Percentiles rank a stretch among this genome's conserved stretches.
phyloP scores from a whole-genome alignment of 106 monocot species.

The Platanthera guangdongensis region DNA sequence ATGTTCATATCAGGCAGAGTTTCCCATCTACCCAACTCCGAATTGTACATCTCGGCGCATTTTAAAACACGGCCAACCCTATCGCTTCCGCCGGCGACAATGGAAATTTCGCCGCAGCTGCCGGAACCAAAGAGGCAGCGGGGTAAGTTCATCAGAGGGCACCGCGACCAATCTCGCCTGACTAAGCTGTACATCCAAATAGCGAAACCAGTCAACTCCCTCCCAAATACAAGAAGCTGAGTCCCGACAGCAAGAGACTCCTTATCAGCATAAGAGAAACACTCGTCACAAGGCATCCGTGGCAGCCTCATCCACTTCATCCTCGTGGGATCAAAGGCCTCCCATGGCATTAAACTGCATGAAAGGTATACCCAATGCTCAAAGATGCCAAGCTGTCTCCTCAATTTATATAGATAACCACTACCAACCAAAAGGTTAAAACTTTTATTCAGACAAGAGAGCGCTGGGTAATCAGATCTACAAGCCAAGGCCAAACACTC shows the following conservation, averaged over 20 bases:
- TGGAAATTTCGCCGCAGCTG: conserved; percentile 60
- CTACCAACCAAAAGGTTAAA: conserved; percentile 47
- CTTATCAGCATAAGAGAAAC: conserved; percentile 80
- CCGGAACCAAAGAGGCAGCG: conserved; percentile 79
- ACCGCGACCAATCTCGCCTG: conserved; percentile 48
- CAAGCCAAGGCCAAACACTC: conserved; percentile 52
- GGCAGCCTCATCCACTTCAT: conserved; percentile 73
- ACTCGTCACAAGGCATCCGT: conserved; percentile 80
- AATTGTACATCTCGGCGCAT: conserved; percentile 77
- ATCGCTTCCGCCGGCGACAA: conserved; percentile 79
- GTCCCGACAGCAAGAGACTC: conserved; percentile 88
- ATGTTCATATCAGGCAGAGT: conserved; percentile 65
- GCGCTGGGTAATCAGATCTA: conserved; percentile 70
- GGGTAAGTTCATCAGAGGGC: conserved; percentile 54
- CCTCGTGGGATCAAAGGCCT: conserved; percentile 63
- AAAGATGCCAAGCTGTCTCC: conserved; percentile 42
- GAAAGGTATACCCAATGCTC: conserved; percentile 82
- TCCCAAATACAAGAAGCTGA: conserved; percentile 87
- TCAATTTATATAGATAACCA: conserved; percentile 68
- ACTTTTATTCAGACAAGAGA: conserved; percentile 52
- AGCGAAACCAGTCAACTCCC: conserved; percentile 58
- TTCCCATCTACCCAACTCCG: conserved; percentile 57
- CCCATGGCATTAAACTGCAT: conserved; percentile 77
- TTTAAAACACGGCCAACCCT: conserved; percentile 53
- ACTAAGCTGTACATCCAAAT: conserved; percentile 80